Base-by-base conservation (phyloP, 2,329 filamentous ascomycete species). In the Verticillium klebahnii region DNA sequence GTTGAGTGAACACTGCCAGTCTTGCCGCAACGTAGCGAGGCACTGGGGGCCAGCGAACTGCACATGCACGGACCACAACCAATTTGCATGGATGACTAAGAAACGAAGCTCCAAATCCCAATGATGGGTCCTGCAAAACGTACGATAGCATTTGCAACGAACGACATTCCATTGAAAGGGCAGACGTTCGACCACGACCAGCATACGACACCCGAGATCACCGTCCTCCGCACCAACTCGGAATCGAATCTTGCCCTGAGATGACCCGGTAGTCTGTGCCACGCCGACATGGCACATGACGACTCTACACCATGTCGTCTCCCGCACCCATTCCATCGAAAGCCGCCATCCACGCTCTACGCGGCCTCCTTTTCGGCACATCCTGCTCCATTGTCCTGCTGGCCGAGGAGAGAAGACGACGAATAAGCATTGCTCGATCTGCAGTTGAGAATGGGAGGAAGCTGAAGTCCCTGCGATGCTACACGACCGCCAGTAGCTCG, bases 361-460 rank as follows among this genome's bases (percentile, higher is more conserved):
- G 82, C 64, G 80, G 82, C 65, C 77, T 85, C 62, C 78, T 84
- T 61, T 72, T 86, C 17, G 84, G 83, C 58, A 85, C 83, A 2
- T 84, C 83, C 9, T 86, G 82, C 68, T 85, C 83, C 52, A 77
- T 86, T 61, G 78, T 80, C 58, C 70, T 84, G 31, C 74, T 86
- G 61, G 77, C 84, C 62, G 83, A 86, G 71, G 84, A 86, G 70
- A 82, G 82, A 57, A 78, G 83, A 63, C 81, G 82, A 62, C 80
- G 82, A 31, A 80, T 85, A 64, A 80, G 80, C 60, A 75, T 82
- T 55, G 78, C 82, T 37, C 76, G 76, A 55, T 74, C 80, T 23
- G 80, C 82, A 17, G 75, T 83, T 39, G 76, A 82, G 4, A 86
- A 86, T 75, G 82, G 80, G 25, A 75, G 80, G 60, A 84, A 78